These are phyloP conservation scores for Aethionema arabicum DNA, from an alignment of 345 rosid genomes.

Conservation along the genomic window DNA sequence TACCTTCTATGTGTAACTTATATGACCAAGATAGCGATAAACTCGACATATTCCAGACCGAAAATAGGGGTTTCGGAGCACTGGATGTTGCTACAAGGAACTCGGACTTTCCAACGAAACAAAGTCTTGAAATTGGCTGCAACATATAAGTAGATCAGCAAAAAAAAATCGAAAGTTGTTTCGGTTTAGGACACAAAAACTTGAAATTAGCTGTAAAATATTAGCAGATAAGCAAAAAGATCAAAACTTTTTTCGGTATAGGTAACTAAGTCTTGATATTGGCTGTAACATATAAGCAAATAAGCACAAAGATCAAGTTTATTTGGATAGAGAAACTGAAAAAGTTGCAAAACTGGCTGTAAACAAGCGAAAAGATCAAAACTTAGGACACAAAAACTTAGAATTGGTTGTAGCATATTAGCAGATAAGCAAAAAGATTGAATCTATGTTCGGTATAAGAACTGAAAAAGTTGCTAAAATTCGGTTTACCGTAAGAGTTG, in stretches of 20 bases:
- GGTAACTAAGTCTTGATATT: too few species aligned
- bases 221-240: background rate
- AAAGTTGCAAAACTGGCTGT: constrained; percentile 43
- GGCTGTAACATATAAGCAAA: constrained; percentile 2
- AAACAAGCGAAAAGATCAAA: background rate
- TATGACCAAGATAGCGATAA: constrained; percentile 76
- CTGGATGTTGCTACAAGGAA: constrained; percentile 71
- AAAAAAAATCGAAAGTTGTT: background rate
- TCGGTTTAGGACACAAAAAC: background rate
- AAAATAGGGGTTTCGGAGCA: constrained; percentile 60
- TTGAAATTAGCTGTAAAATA: background rate
- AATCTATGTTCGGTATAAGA: background rate
- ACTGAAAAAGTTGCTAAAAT: background rate
- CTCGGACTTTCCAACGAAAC: constrained; percentile 72
- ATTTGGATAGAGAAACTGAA: background rate
- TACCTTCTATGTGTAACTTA: constrained; percentile 80
- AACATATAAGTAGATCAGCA: constrained; percentile 2
- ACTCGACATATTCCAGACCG: constrained; percentile 78
- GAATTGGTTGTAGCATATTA: background rate
- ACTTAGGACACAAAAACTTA: too few species aligned
- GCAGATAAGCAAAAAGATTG: background rate
- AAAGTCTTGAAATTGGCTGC: constrained; percentile 51
- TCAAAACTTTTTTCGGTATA: background rate
- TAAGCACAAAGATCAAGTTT: background rate
- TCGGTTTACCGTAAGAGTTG: constrained; percentile 48